These are phyloP conservation scores for Trematosphaeria pertusa DNA, from an alignment of 2,329 filamentous ascomycete species.

Conservation along the genomic window DNA sequence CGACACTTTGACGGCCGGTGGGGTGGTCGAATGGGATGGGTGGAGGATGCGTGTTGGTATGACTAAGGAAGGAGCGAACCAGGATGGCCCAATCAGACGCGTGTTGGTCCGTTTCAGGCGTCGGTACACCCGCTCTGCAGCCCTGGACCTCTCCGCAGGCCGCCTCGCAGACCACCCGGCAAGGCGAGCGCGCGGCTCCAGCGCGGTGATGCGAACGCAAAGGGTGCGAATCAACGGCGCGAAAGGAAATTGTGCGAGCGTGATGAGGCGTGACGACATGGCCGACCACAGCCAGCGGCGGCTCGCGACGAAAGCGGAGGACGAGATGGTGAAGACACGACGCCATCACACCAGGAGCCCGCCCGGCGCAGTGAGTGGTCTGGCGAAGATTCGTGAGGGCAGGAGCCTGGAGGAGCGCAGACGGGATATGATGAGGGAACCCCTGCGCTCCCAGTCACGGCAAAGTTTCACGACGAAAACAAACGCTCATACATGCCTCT, in stretches of 20 bases:
- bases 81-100: neutral
- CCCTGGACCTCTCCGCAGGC: no score
- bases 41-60: neutral
- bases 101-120: conserved; percentile 4
- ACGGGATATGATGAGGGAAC: neutral
- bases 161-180: no score
- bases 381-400: neutral
- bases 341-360: neutral
- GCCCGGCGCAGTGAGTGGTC: neutral
- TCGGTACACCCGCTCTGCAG: conserved; percentile 2
- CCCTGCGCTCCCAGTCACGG: conserved; percentile 7
- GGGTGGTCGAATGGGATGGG: neutral
- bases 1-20: neutral
- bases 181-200: conserved; percentile 8
- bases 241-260: conserved; percentile 6
- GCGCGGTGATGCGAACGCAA: conserved; percentile 7
- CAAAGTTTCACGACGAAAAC: conserved; percentile 17
- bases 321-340: neutral
- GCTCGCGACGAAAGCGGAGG: neutral
- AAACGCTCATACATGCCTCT: conserved; percentile 12
- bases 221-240: conserved; percentile 17
- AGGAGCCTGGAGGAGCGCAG: neutral
- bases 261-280: conserved; percentile 12
- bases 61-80: neutral
- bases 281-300: conserved; percentile 7